Evolutionary conservation across 2,329 filamentous ascomycete species (phyloP).

Genomic region (Plectosphaerella cucumerina): DNA sequence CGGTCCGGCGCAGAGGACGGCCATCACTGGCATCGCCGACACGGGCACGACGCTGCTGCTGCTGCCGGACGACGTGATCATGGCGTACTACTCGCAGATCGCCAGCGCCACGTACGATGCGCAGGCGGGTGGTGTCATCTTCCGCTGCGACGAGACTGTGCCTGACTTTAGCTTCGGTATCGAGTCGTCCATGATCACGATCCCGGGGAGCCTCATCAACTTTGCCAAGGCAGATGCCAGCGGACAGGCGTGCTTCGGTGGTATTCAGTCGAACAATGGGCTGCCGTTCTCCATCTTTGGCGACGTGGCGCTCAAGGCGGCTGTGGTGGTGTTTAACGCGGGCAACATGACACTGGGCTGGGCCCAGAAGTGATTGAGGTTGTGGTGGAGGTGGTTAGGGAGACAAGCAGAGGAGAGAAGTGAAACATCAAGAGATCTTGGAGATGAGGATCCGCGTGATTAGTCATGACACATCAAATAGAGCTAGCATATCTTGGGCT

Average conservation of each 20-base stretch:
- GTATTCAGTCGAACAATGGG: slow-evolving; percentile 57
- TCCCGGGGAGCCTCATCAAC: slow-evolving; percentile 52
- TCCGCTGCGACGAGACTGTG: slow-evolving; percentile 54
- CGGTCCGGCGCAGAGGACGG: slow-evolving; percentile 3
- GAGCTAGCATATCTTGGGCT: too few relatives aligned
- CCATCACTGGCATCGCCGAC: slow-evolving; percentile 37
- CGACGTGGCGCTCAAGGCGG: slow-evolving; percentile 73
- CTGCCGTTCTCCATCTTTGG: slow-evolving; percentile 64
- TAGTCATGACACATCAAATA: too few relatives aligned
- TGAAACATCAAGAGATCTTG: too few relatives aligned
- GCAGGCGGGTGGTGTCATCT: slow-evolving; percentile 44
- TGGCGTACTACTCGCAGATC: slow-evolving; percentile 56
- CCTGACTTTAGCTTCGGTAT: slow-evolving; percentile 53
- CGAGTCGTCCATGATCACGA: slow-evolving; percentile 20
- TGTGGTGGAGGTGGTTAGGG: too few relatives aligned
- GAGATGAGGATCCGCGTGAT: too few relatives aligned
- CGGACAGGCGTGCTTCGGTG: slow-evolving; percentile 64
- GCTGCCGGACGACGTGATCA: slow-evolving; percentile 49
- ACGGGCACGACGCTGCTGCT: slow-evolving; percentile 67
- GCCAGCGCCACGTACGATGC: slow-evolving; percentile 44
- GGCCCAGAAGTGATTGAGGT: slow-evolving; percentile 26
- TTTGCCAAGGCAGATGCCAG: slow-evolving; percentile 47
- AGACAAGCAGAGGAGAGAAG: too few relatives aligned
- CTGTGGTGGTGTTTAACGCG: slow-evolving; percentile 69
- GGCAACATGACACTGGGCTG: slow-evolving; percentile 29